phyloP scores from a whole-genome alignment of 2,329 filamentous ascomycete species.

The Alternaria triticina region DNA sequence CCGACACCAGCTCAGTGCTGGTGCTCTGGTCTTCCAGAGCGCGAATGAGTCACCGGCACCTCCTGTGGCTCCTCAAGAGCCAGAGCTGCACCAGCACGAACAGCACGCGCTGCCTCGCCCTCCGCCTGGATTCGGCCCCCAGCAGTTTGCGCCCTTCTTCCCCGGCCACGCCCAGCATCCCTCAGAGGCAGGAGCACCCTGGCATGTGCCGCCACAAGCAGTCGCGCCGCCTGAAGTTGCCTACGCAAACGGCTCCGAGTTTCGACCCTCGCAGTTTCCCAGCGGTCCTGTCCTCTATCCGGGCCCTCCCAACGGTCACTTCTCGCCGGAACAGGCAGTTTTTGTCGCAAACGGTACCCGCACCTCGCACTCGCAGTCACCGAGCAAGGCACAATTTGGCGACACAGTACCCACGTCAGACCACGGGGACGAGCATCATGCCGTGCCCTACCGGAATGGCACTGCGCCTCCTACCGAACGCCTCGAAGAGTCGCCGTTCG shows the following conservation, averaged over 20 bases:
- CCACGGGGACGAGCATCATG: conserved; percentile 27
- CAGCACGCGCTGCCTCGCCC: conserved; percentile 35
- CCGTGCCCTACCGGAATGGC: conserved; percentile 27
- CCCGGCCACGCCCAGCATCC: conserved; percentile 44
- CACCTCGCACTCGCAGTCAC: conserved; percentile 43
- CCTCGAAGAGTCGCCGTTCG: conserved; percentile 35
- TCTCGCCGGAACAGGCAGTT: conserved; percentile 24
- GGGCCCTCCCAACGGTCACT: conserved; percentile 23
- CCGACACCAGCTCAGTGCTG: conserved; percentile 33
- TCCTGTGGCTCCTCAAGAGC: conserved; percentile 45
- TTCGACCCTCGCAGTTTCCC: conserved; percentile 26
- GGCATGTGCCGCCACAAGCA: conserved; percentile 39
- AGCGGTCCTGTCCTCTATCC: conserved; percentile 23
- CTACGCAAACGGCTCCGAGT: conserved; percentile 33
- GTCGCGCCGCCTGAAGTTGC: conserved; percentile 34
- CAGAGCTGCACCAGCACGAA: conserved; percentile 20
- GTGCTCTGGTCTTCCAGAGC: conserved; percentile 50
- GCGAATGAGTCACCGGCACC: conserved; percentile 45
- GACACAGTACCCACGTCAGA: conserved; percentile 30
- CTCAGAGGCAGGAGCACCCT: conserved; percentile 41
- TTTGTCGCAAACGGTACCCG: conserved; percentile 32
- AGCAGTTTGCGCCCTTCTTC: conserved; percentile 40
- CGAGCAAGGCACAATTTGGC: conserved; percentile 37
- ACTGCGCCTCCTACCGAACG: conserved; percentile 16
- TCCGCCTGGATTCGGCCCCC: conserved; percentile 41